phyloP scores from a whole-genome alignment of 352 stramenopile genomes.

The Phytopythium boreale region DNA sequence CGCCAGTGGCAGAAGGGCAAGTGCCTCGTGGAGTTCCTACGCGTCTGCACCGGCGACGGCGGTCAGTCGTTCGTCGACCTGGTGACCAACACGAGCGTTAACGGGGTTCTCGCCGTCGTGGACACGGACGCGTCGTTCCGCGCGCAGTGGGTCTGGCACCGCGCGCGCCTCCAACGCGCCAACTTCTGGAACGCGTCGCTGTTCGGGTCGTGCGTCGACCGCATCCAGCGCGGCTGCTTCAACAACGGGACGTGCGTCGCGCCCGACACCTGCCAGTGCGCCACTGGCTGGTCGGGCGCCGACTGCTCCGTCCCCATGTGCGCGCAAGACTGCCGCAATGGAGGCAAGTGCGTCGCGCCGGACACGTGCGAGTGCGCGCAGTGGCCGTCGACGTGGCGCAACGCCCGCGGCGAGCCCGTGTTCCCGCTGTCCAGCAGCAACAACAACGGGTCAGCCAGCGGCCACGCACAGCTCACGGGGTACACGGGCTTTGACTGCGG shows the following conservation, averaged over 20 bases:
- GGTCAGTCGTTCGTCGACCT: slow-evolving; percentile 31
- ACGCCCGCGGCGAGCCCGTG: slow-evolving; percentile 88
- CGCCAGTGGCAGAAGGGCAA: slow-evolving; percentile 90
- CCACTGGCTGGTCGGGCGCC: slow-evolving; percentile 86
- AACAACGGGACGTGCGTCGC: slow-evolving; percentile 95
- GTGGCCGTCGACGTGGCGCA: slow-evolving; percentile 89
- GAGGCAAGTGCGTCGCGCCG: slow-evolving; percentile 58
- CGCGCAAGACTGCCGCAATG: slow-evolving; percentile 90
- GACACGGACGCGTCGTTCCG: slow-evolving; percentile 94
- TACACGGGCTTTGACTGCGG: slow-evolving; percentile 96
- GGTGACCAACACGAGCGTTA: slow-evolving; percentile 11
- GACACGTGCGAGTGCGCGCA: slow-evolving; percentile 89
- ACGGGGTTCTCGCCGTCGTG: slow-evolving; percentile 50
- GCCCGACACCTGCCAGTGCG: slow-evolving; percentile 89
- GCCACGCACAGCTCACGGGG: slow-evolving; percentile 87
- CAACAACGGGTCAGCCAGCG: background rate
- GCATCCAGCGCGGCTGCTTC: slow-evolving; percentile 92
- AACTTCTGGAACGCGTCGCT: slow-evolving; percentile 63
- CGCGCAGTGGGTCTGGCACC: slow-evolving; percentile 74
- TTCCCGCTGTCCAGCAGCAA: slow-evolving; percentile 90
- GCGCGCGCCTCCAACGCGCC: slow-evolving; percentile 37
- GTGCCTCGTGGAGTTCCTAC: slow-evolving; percentile 92
- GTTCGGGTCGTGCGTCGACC: slow-evolving; percentile 86
- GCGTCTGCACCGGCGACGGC: slow-evolving; percentile 56
- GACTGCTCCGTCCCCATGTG: slow-evolving; percentile 90